These are phyloP conservation scores for Cadophora sp. DNA, from an alignment of 2,329 filamentous ascomycete genomes.

Conservation along the genomic window DNA sequence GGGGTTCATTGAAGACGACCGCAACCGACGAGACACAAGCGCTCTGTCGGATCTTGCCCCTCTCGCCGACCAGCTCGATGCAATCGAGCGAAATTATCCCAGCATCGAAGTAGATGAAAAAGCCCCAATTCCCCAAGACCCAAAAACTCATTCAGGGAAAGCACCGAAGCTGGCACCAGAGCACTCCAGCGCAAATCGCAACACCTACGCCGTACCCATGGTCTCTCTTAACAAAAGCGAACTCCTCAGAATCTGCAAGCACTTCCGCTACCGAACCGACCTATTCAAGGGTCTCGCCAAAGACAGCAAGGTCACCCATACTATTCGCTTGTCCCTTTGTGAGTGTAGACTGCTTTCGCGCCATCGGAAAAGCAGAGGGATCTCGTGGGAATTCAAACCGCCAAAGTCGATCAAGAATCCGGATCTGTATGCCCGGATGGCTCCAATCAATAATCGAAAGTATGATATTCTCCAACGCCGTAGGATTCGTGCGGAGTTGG, in stretches of 20 bases:
- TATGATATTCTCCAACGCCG: background rate
- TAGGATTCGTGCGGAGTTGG: background rate
- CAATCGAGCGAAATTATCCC: background rate
- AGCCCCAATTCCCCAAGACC: background rate
- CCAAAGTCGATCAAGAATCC: background rate
- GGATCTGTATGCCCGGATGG: background rate
- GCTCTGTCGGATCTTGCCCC: background rate
- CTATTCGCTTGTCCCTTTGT: background rate
- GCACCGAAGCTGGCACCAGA: background rate
- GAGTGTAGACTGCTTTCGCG: background rate
- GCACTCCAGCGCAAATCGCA: background rate
- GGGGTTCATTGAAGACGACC: background rate
- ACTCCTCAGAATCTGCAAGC: background rate
- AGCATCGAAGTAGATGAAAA: background rate
- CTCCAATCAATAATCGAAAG: background rate
- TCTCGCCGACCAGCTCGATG: background rate
- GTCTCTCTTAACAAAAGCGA: background rate
- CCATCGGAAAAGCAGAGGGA: background rate
- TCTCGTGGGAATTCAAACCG: background rate
- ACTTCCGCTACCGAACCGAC: background rate
- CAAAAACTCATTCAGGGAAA: background rate
- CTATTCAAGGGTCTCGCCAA: background rate
- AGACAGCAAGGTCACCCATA: background rate
- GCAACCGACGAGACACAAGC: background rate
- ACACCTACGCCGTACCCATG: background rate